Evolutionary conservation across 352 stramenopile species (phyloP).

Genomic region (Elongisporangium prolatum): DNA sequence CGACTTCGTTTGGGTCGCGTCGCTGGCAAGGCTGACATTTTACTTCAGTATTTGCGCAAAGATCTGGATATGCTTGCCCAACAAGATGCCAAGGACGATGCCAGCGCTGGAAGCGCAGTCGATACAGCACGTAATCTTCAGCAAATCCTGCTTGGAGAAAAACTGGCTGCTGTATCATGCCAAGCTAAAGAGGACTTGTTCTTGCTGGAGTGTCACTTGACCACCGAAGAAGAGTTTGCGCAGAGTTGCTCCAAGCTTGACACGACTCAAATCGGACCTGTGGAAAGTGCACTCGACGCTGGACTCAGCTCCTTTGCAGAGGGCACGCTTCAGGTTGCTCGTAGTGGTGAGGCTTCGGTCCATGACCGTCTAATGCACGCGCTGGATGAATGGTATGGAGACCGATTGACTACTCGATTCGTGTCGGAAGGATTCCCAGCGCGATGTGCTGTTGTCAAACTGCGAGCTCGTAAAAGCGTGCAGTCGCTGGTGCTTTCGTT

Average conservation of each 20-base stretch:
- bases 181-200: constrained; percentile 70
- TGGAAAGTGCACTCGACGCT: constrained; percentile 58
- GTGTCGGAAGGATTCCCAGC: constrained; percentile 45
- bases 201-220: constrained; percentile 68
- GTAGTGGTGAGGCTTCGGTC: constrained; percentile 27
- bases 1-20: constrained; percentile 62
- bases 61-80: constrained; percentile 46
- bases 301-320: constrained; percentile 52
- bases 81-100: constrained; percentile 33
- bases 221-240: constrained; percentile 58
- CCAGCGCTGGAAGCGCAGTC: constrained; percentile 10
- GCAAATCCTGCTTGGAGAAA: constrained; percentile 55
- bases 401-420: not conserved
- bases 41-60: constrained; percentile 64
- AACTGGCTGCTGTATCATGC: constrained; percentile 49
- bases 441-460: constrained; percentile 58
- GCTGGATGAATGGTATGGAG: constrained; percentile 49
- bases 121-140: constrained; percentile 38
- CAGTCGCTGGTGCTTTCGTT: constrained; percentile 51
- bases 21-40: constrained; percentile 61
- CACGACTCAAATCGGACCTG: constrained; percentile 22
- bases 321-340: constrained; percentile 35
- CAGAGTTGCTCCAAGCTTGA: constrained; percentile 40
- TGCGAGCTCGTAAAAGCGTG: constrained; percentile 44
- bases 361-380: constrained; percentile 53